A percentile compares a stretch with the other conserved stretches of the same genome.
Evolutionary conservation across 129 eudicot genomes (phyloP).

Genomic region (Cynara cardunculus): DNA sequence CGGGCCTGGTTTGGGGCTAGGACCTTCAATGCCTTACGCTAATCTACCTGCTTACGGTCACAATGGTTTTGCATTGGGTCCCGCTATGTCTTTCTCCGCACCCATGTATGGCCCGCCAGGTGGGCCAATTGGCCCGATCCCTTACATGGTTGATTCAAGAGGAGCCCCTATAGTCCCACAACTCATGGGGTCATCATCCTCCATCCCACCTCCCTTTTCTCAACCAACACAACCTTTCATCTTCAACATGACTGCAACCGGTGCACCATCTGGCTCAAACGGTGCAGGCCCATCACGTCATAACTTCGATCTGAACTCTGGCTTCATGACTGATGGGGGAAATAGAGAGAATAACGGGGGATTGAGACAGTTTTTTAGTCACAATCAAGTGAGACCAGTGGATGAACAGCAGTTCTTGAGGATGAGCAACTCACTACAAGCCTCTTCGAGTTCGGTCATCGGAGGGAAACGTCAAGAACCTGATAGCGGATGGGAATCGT

Average conservation of each 20-base stretch:
- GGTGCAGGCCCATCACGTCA: constrained; percentile 49
- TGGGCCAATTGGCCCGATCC: constrained; percentile 38
- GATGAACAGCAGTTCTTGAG: constrained; percentile 34
- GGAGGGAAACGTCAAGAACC: constrained; percentile 41
- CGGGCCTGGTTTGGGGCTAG: constrained; percentile 30
- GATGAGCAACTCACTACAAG: constrained; percentile 35
- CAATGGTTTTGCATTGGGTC: constrained; percentile 45
- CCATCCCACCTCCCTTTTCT: constrained; percentile 35
- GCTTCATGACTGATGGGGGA: constrained; percentile 48
- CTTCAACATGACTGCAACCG: constrained; percentile 48
- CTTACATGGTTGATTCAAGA: constrained; percentile 73
- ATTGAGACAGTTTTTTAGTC: constrained; percentile 48
- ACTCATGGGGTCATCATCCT: constrained; percentile 34
- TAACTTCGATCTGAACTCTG: constrained; percentile 63
- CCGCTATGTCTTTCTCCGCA: constrained; percentile 26
- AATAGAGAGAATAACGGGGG: constrained; percentile 43
- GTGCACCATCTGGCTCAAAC: constrained; percentile 38
- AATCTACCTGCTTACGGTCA: constrained; percentile 48
- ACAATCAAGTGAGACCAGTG: constrained; percentile 33
- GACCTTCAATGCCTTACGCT: constrained; percentile 40
- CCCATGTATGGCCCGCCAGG: constrained; percentile 49
- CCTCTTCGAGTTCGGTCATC: constrained; percentile 36
- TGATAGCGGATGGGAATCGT: constrained; percentile 34
- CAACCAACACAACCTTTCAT: constrained; percentile 51
- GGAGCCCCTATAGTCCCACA: constrained; percentile 69